Evolutionary conservation across 2,329 filamentous ascomycete species (phyloP).

Genomic region (Cladosporium cucumerinum): DNA sequence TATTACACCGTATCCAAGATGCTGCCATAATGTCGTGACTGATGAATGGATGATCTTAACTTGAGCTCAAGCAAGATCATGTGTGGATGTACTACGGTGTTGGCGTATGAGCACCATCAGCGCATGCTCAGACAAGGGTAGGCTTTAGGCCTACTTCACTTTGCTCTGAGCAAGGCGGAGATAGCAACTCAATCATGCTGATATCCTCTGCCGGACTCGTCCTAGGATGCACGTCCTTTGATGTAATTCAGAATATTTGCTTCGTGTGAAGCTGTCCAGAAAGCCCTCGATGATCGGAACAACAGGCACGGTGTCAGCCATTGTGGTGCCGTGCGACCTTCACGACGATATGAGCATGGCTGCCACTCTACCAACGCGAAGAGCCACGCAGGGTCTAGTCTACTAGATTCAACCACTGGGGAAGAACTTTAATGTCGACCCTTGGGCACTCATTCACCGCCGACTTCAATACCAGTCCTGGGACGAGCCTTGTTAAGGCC

Average conservation of each 20-base stretch:
- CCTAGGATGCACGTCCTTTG: background rate
- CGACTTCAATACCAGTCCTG: slow-evolving; percentile 39
- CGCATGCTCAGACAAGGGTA: background rate
- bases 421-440: background rate
- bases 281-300: background rate
- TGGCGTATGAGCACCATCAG: background rate
- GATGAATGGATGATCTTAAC: background rate
- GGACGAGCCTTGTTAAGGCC: slow-evolving; percentile 74
- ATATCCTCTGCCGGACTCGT: background rate
- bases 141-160: background rate
- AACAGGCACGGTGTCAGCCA: background rate
- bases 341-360: too few relatives aligned
- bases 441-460: slow-evolving; percentile 2
- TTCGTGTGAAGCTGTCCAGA: background rate
- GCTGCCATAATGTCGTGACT: background rate
- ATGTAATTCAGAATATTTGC: background rate
- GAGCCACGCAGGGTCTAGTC: background rate
- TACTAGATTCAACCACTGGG: background rate
- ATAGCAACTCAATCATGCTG: background rate
- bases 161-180: background rate
- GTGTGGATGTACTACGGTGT: background rate
- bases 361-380: background rate
- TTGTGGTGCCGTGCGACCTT: background rate
- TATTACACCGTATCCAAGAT: background rate
- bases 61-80: background rate